Conservation (phyloP, 495 filamentous ascomycete species). For the Oleoguttula mirabilis region DNA sequence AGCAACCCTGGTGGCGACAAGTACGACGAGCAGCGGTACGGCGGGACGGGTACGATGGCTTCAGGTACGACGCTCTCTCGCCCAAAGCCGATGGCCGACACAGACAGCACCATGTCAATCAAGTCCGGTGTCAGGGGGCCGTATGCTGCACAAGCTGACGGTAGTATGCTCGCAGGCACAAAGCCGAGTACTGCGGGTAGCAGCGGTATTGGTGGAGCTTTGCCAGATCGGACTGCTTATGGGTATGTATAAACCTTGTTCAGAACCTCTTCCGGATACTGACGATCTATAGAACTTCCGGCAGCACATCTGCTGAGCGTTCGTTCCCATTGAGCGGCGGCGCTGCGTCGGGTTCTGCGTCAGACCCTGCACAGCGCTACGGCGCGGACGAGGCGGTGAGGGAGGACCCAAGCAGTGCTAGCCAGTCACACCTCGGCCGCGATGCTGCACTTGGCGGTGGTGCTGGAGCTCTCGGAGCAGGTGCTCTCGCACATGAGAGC, state of each 20-base stretch:
- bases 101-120: conserved; percentile 10
- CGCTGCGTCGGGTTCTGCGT: too few species aligned
- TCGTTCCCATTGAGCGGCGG: too few species aligned
- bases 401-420: neutral
- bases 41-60: too few species aligned
- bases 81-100: too few species aligned
- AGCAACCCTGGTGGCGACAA: conserved; percentile 10
- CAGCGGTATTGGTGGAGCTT: neutral
- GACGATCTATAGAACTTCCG: too few species aligned
- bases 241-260: neutral
- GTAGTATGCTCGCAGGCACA: neutral
- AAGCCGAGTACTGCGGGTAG: neutral
- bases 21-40: conserved; percentile 3
- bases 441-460: conserved; percentile 20
- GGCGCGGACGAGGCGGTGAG: conserved; percentile 5
- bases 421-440: conserved; percentile 24
- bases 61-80: too few species aligned
- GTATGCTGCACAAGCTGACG: conserved; percentile 11
- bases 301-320: too few species aligned
- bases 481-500: neutral
- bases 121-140: conserved; percentile 27
- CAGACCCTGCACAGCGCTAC: too few species aligned
- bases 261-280: neutral
- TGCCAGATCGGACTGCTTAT: neutral
- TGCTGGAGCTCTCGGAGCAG: conserved; percentile 1